Evolutionary conservation across 352 stramenopile genomes (phyloP).

Genomic region (Phytophthora cryptogea): DNA sequence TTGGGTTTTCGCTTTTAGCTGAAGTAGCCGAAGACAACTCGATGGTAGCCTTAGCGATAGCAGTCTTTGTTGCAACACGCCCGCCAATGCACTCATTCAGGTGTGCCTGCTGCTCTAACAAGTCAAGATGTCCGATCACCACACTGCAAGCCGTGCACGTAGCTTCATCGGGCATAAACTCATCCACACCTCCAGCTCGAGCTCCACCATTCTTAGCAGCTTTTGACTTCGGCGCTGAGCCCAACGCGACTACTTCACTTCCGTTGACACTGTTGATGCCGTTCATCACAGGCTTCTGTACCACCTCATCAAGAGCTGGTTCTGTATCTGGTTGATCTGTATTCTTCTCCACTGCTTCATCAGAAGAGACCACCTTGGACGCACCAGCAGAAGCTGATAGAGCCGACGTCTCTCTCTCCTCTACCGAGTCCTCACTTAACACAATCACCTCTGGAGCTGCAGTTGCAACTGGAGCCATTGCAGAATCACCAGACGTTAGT

Average conservation of each 20-base stretch:
- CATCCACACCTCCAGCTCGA: conserved; percentile 9
- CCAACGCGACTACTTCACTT: neutral
- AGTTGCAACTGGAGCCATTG: conserved; percentile 3
- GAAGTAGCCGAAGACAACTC: neutral
- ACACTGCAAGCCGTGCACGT: conserved; percentile 33
- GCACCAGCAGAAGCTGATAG: neutral
- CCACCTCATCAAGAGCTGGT: conserved; percentile 11
- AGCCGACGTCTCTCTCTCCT: conserved; percentile 1
- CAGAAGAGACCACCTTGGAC: neutral
- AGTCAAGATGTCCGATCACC: conserved; percentile 37
- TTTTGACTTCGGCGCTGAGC: neutral
- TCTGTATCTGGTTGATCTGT: conserved; percentile 28
- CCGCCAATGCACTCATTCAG: conserved; percentile 46
- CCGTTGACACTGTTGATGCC: neutral
- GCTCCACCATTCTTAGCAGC: neutral
- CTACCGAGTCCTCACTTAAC: conserved; percentile 15
- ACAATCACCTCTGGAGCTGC: conserved; percentile 13
- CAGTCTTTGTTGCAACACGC: neutral
- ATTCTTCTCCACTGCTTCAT: neutral
- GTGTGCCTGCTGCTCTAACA: conserved; percentile 40
- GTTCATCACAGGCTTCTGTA: conserved; percentile 3
- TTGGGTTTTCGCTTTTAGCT: conserved; percentile 8
- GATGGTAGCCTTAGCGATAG: neutral
- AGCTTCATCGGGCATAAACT: conserved; percentile 15
- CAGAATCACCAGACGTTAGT: conserved; percentile 19